phyloP scores from a whole-genome alignment of 2,329 filamentous ascomycete genomes.

The Pseudogymnoascus sp. region DNA sequence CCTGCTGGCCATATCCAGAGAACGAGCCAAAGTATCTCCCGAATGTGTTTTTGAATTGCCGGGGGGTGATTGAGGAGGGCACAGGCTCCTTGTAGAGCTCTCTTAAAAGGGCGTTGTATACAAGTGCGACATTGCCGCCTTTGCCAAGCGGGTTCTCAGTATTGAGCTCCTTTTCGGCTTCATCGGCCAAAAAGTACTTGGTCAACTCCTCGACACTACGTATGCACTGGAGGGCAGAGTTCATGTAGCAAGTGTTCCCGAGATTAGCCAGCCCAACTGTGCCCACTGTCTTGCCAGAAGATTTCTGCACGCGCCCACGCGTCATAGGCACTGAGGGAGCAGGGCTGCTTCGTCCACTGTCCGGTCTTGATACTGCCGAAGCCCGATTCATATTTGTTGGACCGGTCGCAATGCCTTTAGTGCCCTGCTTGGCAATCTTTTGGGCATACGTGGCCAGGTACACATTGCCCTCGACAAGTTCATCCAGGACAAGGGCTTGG shows the following conservation, averaged over 20 bases:
- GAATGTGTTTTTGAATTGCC: slow-evolving; percentile 73
- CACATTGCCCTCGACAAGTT: slow-evolving; percentile 52
- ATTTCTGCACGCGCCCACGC: slow-evolving; percentile 60
- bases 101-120: slow-evolving; percentile 68
- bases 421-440: slow-evolving; percentile 16
- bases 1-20: slow-evolving; percentile 90
- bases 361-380: slow-evolving; percentile 18
- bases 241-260: slow-evolving; percentile 99
- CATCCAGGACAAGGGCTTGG: slow-evolving; percentile 75
- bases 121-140: slow-evolving; percentile 75
- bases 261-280: slow-evolving; percentile 80
- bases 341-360: slow-evolving; percentile 63
- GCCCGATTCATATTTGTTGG: slow-evolving; percentile 16
- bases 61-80: slow-evolving; percentile 63
- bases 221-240: slow-evolving; percentile 90
- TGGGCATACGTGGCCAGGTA: slow-evolving; percentile 45
- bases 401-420: slow-evolving; percentile 14
- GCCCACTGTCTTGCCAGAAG: slow-evolving; percentile 62
- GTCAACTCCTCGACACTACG: slow-evolving; percentile 89
- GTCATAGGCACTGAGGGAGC: slow-evolving; percentile 52
- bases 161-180: slow-evolving; percentile 76
- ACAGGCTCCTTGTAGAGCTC: slow-evolving; percentile 67
- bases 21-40: slow-evolving; percentile 78
- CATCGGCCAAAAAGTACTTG: slow-evolving; percentile 73
- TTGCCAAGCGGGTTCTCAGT: slow-evolving; percentile 76